Evolutionary conservation across 805 yeast species (phyloP), one percentile per base, ranked within the genome.

Genomic region (Starmerella tilneyi): DNA sequence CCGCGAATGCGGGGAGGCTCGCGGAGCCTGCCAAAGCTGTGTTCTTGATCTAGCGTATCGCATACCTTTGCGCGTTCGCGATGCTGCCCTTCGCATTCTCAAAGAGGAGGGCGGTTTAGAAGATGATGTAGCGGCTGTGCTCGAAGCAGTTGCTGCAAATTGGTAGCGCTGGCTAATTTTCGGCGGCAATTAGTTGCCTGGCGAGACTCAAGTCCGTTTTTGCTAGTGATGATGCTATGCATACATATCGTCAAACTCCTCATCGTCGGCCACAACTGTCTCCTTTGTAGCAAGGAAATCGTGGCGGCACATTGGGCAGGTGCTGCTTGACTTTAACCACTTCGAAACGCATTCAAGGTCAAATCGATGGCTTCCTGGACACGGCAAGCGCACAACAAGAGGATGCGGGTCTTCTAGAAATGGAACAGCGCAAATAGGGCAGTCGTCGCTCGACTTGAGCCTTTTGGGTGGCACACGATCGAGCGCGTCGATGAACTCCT

Each of bases 301-400:
- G 49, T 73, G 76, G 52, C 97, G 70, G 59, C 96, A 89, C 56
- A 89, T 62, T 0, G 97, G 97, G 58, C 97, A 88, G 3, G 68
- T 66, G 9, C 67, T 52, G 44, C 62, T 60, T 39, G 77, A 67
- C 51, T 76, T 74, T 43, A 89, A 68, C 97, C 97, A 88, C 0
- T 94, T 92, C 0, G 81, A 80, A 30, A 89, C 78, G 60, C 96
- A 88, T 54, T 89, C 96, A 52, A 86, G 67, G 59, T 88, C 97
- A 62, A 83, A 88, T 33, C 71, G 71, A 61, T 88, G 97, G 29
- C 68, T 71, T 7, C 64, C 59, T 31, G 70, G 68, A 62, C 97
- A 88, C 3, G 79, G 80, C 21, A 88, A 68, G 53, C 72, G 68
- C 15, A 85, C 95, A 11, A 88, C 77, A 39, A 88, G 65, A 2